Evolutionary conservation across 805 yeast genomes (phyloP), one percentile per base, ranked within the genome.

Genomic region (Wickerhamiella lipophila): DNA sequence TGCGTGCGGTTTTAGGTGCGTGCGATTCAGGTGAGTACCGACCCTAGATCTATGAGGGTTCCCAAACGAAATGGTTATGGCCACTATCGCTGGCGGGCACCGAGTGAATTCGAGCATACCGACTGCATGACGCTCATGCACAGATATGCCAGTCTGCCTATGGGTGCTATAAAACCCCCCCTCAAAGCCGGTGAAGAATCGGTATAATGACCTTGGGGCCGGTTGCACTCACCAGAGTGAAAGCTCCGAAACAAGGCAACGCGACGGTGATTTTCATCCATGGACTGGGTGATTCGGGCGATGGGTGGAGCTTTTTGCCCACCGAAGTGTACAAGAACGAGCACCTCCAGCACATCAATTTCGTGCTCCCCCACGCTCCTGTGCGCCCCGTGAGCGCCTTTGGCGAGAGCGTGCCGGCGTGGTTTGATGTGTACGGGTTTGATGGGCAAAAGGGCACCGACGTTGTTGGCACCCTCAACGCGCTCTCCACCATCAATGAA

Each of bases 341-440:
- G 18, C 72, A 62, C 16, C 80, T 73, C 57, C 70, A 67, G 55
- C 77, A 73, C 56, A 72, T 74, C 55, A 80, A 79, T 56, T 87
- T 82, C 58, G 73, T 88, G n/a, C 84, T 92, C 57, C 98, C 98
- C 4, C 79, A 81, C 60, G 96, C 98, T 0, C 96, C 96, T 6
- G 58, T 58, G 0, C 70, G 74, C 34, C 86, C 86, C 8, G 73
- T 88, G 47, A 74, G 87, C 1, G 64, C 79, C 56, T 77, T 76
- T 19, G 94, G 92, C 1, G 63, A 67, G 58, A 55, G 58, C 0
- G 80, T 81, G 80, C 83, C 95, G 0, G 79, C 79, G 1, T 92
- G 98, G 98, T 89, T 85, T 60, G 94, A 86, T 59, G 74, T 88
- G 38, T 66, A 60, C 45, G 61, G 57, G 13, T 52, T 60, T 42